Conservation (phyloP, 1,139 yeast species). For the Wickerhamiella pararugosa region DNA sequence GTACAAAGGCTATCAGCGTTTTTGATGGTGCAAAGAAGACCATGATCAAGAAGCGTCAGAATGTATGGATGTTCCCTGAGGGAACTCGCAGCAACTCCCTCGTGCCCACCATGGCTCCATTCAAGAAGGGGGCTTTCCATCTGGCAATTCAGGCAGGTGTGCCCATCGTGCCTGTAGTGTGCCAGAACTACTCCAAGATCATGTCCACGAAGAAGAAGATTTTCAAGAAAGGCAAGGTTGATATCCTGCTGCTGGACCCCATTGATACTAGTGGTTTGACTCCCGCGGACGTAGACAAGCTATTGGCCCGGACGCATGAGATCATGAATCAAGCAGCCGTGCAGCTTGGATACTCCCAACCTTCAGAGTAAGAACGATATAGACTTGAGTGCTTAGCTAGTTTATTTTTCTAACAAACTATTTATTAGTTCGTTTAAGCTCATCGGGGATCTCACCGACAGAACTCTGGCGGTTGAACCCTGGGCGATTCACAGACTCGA, state of each 20-base stretch:
- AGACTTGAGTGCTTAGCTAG: neutral
- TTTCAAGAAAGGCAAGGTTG: constrained; percentile 43
- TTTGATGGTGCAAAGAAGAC: constrained; percentile 51
- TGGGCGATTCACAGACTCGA: constrained; percentile 3
- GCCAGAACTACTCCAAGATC: constrained; percentile 67
- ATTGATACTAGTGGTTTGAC: constrained; percentile 43
- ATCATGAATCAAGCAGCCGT: constrained; percentile 28
- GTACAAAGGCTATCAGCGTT: constrained; percentile 59
- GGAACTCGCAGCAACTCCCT: constrained; percentile 81
- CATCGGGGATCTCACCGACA: neutral
- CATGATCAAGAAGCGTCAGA: constrained; percentile 39
- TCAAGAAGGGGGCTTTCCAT: constrained; percentile 97
- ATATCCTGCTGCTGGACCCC: constrained; percentile 53
- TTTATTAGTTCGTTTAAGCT: too few relatives aligned
- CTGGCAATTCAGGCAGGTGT: constrained; percentile 84
- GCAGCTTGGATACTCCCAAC: constrained; percentile 20
- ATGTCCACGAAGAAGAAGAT: constrained; percentile 39
- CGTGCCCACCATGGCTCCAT: constrained; percentile 58
- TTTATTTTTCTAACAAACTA: neutral
- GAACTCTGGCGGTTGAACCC: constrained; percentile 1
- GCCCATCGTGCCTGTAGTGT: constrained; percentile 78
- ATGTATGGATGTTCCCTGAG: constrained; percentile 74
- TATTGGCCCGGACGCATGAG: constrained; percentile 28
- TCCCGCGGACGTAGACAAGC: constrained; percentile 40
- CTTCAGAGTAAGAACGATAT: too few relatives aligned